phyloP scores from a whole-genome alignment of 164 flowering plant genomes.

The Magnolia sinica region DNA sequence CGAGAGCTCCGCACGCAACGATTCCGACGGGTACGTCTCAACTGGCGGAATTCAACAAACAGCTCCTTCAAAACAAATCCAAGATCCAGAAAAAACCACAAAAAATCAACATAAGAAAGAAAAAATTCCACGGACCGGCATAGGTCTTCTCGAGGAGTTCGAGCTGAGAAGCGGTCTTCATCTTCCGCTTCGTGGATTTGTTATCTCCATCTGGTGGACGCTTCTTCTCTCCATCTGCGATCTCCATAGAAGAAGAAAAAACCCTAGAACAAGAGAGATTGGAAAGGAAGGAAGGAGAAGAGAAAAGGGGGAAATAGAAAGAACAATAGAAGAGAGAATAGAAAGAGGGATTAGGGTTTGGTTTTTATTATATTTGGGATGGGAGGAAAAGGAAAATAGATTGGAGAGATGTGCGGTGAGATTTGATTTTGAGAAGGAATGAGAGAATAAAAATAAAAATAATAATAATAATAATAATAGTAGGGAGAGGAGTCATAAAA shows the following conservation, averaged over 20 bases:
- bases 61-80: background rate
- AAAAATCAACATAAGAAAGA: slow-evolving; percentile 9
- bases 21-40: slow-evolving; percentile 77
- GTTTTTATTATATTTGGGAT: background rate
- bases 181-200: slow-evolving; percentile 62
- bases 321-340: background rate
- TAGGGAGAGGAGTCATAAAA: background rate
- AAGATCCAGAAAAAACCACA: background rate
- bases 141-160: slow-evolving; percentile 81
- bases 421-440: slow-evolving; percentile 37
- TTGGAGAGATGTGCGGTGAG: slow-evolving; percentile 47
- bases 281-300: background rate
- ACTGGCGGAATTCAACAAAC: slow-evolving; percentile 31
- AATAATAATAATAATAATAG: slow-evolving; percentile 16
- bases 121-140: slow-evolving; percentile 42
- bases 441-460: slow-evolving; percentile 10
- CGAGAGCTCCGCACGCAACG: slow-evolving; percentile 64
- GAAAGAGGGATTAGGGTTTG: slow-evolving; percentile 5
- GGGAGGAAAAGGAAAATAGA: slow-evolving; percentile 5
- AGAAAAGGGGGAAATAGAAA: background rate
- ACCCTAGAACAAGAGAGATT: background rate
- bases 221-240: slow-evolving; percentile 42
- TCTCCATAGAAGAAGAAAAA: slow-evolving; percentile 34
- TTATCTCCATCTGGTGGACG: slow-evolving; percentile 27
- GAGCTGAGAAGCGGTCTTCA: slow-evolving; percentile 86